These are phyloP conservation scores for Xylaria sp. DNA, from an alignment of 2,329 filamentous ascomycete species.

Conservation along the genomic window DNA sequence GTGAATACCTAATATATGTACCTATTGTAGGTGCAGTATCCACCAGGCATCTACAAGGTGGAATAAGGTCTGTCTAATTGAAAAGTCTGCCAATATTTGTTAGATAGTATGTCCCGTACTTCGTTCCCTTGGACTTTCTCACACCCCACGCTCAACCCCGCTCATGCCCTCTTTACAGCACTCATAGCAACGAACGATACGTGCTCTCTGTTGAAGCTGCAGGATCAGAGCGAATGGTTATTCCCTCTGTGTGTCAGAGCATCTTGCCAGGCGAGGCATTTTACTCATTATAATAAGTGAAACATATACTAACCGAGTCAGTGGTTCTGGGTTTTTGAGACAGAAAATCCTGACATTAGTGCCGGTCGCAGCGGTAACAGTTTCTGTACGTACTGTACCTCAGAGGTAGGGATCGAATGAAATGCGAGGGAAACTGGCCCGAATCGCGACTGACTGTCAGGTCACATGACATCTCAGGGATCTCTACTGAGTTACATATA, in stretches of 20 bases:
- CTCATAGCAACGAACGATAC: background rate
- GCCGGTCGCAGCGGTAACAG: slow-evolving; percentile 23
- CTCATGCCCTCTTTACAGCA: background rate
- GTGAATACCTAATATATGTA: no score
- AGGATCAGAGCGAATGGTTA: background rate
- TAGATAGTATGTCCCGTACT: background rate
- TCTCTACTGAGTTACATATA: background rate
- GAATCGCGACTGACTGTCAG: background rate
- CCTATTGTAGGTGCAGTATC: no score
- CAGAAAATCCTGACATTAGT: slow-evolving; percentile 17
- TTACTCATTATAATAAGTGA: slow-evolving; percentile 14
- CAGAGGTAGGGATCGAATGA: slow-evolving; percentile 18
- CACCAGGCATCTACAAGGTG: no score
- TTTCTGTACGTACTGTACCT: no score
- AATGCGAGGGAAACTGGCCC: slow-evolving; percentile 11
- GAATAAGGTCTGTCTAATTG: no score
- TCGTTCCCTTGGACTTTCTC: background rate
- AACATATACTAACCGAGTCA: slow-evolving; percentile 26
- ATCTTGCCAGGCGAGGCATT: slow-evolving; percentile 17
- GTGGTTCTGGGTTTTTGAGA: slow-evolving; percentile 21
- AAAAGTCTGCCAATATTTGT: no score
- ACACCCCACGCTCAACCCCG: background rate
- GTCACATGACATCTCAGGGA: slow-evolving; percentile 27
- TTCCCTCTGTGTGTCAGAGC: background rate
- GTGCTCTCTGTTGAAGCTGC: background rate